Base-by-base conservation (phyloP, 2,329 filamentous ascomycete species). In the Phialemonium atrogriseum region DNA sequence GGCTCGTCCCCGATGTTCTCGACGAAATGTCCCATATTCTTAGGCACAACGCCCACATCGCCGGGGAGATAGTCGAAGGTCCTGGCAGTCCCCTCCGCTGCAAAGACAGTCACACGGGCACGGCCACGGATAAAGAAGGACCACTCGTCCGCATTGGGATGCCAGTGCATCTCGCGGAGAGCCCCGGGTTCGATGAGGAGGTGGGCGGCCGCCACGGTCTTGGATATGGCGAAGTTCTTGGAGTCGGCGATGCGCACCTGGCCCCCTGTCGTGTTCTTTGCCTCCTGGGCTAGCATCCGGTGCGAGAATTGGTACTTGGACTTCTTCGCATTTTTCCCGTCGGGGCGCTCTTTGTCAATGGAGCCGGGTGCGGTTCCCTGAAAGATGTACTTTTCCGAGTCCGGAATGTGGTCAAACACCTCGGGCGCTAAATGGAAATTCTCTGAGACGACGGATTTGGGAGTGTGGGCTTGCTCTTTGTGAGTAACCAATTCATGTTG, bases 141-240 rank as follows among this genome's bases (percentile, higher is more conserved):
- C 82, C 82, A 88, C 53, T 87, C 82, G 47, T 87, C 83, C 10
- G 80, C 80, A 26, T 74, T 77, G 1, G 81, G 80, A 49, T 88
- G 83, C 83, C 83, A 88, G 60, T 88, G 83, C 68, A 88, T 85
- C 58, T 86, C 82, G 8, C 82, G 71, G 50, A 87, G 63, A 0
- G 78, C 80, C 10, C 80, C 80, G 0, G 82, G 81, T 41, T 80
- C 63, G 38, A 88, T 82, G 22, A 71, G 70, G 12, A 84, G 70
- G 46, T 86, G 70, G 1, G 80, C 83, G 1, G 82, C 81, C 0
- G 82, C 80, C 13, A 87, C 70, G 0, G 77, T 82, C 53, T 73
- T 77, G 27, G 81, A 83, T 38, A 86, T 70, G 18, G 76, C 74
- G 50, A 89, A 88, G 55, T 82, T 85, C 18, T 62, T 68, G n/a